These are phyloP conservation scores for Rhizopus stolonifer DNA, from an alignment of 371 early-diverging fungal genomes.

Conservation along the genomic window DNA sequence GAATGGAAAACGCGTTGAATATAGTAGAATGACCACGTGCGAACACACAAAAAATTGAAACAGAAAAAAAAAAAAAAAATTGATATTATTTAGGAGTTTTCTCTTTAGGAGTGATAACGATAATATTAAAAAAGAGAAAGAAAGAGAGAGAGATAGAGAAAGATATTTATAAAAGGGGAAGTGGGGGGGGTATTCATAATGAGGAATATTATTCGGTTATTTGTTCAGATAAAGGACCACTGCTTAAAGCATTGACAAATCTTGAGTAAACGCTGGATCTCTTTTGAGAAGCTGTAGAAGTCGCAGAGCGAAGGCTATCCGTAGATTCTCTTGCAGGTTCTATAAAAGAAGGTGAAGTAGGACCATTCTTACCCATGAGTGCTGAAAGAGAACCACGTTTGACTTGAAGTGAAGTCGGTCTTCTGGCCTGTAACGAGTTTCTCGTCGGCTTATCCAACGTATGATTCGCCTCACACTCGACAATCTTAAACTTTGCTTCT, in stretches of 20 bases:
- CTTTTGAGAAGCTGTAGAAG: constrained; percentile 24
- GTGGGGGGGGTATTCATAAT: not conserved
- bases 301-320: constrained; percentile 34
- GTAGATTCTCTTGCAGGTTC: constrained; percentile 30
- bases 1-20: too few species aligned
- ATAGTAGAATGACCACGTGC: too few species aligned
- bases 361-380: constrained; percentile 23
- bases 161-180: not conserved
- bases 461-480: constrained; percentile 32
- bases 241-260: constrained; percentile 27
- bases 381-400: constrained; percentile 38
- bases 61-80: too few species aligned
- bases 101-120: too few species aligned
- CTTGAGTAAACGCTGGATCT: constrained; percentile 48
- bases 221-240: constrained; percentile 19
- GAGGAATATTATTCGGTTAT: constrained; percentile 1
- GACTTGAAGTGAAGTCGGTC: constrained; percentile 26
- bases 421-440: constrained; percentile 11
- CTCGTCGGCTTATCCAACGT: constrained; percentile 19
- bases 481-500: constrained; percentile 45
- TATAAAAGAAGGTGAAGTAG: constrained; percentile 20
- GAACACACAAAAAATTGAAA: too few species aligned
- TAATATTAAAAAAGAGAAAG: not conserved
- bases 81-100: too few species aligned
- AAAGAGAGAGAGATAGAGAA: not conserved